These are phyloP conservation scores for Aspergillus sp. DNA, from an alignment of 2,329 filamentous ascomycete species.

Conservation along the genomic window DNA sequence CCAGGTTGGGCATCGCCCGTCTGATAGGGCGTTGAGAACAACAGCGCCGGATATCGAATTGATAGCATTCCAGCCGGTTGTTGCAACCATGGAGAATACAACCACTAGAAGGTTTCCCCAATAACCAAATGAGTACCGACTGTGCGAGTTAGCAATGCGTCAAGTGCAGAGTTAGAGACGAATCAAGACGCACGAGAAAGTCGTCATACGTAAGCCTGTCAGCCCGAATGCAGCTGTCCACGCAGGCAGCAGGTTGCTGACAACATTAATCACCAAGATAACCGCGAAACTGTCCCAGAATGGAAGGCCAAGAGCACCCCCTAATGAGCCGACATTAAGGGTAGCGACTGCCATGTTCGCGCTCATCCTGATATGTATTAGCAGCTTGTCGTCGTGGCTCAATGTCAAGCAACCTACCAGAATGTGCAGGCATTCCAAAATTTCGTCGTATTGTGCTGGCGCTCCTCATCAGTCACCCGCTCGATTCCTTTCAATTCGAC, in stretches of 20 bases:
- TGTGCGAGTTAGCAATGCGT: constrained; percentile 2
- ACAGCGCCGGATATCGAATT: constrained; percentile 40
- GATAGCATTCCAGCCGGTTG: constrained; percentile 41
- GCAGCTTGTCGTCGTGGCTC: constrained; percentile 3
- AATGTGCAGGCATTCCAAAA: constrained; percentile 27
- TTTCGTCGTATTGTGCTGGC: constrained; percentile 22
- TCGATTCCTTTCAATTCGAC: constrained; percentile 26
- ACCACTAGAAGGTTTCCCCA: constrained; percentile 40
- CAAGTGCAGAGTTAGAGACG: neutral
- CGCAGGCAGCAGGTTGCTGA: constrained; percentile 29
- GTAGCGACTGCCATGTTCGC: constrained; percentile 41
- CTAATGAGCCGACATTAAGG: constrained; percentile 33
- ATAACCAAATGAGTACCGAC: constrained; percentile 40
- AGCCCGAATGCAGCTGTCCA: constrained; percentile 35
- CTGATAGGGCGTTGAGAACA: constrained; percentile 35
- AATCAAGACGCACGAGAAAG: constrained; percentile 25
- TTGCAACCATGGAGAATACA: constrained; percentile 38
- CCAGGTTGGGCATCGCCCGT: constrained; percentile 38
- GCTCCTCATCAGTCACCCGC: constrained; percentile 23
- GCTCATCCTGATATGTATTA: constrained; percentile 27
- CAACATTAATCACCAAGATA: constrained; percentile 35
- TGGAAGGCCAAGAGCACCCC: constrained; percentile 31
- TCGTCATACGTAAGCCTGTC: constrained; percentile 38
- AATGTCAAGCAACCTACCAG: constrained; percentile 1
- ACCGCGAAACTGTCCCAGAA: constrained; percentile 42